Conservation (phyloP, 176 grass and related monocot genomes). For the Carex pumila region DNA sequence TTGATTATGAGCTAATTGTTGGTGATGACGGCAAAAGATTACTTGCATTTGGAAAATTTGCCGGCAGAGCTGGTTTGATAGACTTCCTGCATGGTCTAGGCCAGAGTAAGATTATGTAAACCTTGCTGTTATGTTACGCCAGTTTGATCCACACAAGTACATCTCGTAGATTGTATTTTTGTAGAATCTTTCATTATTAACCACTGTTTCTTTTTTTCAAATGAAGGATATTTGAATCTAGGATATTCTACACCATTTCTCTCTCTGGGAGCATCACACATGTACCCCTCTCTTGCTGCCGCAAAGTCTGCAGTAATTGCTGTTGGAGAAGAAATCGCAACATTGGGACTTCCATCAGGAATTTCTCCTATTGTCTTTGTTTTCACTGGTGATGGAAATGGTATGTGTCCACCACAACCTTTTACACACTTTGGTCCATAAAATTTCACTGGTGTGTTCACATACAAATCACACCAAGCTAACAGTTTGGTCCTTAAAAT, state of each 20-base stretch:
- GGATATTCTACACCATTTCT: slow-evolving; percentile 94
- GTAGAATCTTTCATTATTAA: neutral
- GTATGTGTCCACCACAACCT: slow-evolving; percentile 24
- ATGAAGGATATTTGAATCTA: slow-evolving; percentile 82
- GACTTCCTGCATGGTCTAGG: slow-evolving; percentile 92
- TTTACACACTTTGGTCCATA: neutral
- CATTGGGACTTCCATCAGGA: slow-evolving; percentile 69
- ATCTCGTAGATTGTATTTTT: slow-evolving; percentile 9
- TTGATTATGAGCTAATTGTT: slow-evolving; percentile 90
- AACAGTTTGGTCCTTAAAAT: neutral
- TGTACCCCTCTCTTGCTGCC: slow-evolving; percentile 91
- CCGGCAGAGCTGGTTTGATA: slow-evolving; percentile 92
- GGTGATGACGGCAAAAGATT: slow-evolving; percentile 65
- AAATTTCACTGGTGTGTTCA: neutral
- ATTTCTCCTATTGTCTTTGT: slow-evolving; percentile 80
- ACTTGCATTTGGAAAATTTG: slow-evolving; percentile 92
- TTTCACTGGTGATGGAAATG: slow-evolving; percentile 98
- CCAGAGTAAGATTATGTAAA: slow-evolving; percentile 49
- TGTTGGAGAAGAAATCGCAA: slow-evolving; percentile 90
- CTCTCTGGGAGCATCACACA: slow-evolving; percentile 85
- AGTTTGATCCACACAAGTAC: neutral
- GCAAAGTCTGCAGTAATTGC: slow-evolving; percentile 84
- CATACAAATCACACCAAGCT: neutral
- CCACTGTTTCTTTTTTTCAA: neutral
- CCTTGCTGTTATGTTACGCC: neutral